Base-by-base conservation (phyloP, 441 rosid genomes). In the Cnidoscolus chayamansa region DNA sequence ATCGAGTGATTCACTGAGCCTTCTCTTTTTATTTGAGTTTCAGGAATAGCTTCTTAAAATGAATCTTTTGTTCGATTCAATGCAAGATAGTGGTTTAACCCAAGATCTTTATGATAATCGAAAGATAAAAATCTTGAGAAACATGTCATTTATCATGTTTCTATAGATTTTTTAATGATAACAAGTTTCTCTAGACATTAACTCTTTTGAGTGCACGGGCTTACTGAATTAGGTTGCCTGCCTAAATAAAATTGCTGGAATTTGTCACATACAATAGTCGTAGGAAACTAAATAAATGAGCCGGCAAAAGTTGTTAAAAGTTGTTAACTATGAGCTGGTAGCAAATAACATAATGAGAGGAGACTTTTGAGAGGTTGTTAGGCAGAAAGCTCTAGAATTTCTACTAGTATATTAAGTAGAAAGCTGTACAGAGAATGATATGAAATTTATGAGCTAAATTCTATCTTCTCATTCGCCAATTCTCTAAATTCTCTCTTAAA, bases 21-120 rank as follows among this genome's bases (percentile, higher is more conserved):
- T 9, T 11, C 3, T 4, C 15, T 50, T 11, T 19, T 17, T 19
- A 7, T n/a, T 30, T 12, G 5, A 25, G 48, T 37, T 54, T 54
- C 35, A 55, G 13, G 48, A 45, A 65, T 55, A n/a, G 63, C 50
- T 67, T 17, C 35, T 10, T 65, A n/a, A 35, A 51, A 15, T 57
- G 72, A 59, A 56, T 17, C 16, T 37, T 55, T 13, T 31, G 7
- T 67, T 10, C 5, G 59, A 30, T 74, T 49, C 50, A 17, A 49
- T 50, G 43, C 25, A 20, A 49, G 76, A 32, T 35, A 17, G 20
- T 10, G 15, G 51, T 54, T 40, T 61, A 1, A 19, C 37, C 40
- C 10, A 45, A 31, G 70, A 70, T 56, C 17, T 64, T 43, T 19
- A n/a, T 76, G 7, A 47, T 60, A 13, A 68, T 25, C 25, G 25